A percentile compares a stretch with the other conserved stretches of the same genome.
These are phyloP conservation scores for Inga laurina DNA, from an alignment of 306 rosid genomes.

Conservation along the genomic window DNA sequence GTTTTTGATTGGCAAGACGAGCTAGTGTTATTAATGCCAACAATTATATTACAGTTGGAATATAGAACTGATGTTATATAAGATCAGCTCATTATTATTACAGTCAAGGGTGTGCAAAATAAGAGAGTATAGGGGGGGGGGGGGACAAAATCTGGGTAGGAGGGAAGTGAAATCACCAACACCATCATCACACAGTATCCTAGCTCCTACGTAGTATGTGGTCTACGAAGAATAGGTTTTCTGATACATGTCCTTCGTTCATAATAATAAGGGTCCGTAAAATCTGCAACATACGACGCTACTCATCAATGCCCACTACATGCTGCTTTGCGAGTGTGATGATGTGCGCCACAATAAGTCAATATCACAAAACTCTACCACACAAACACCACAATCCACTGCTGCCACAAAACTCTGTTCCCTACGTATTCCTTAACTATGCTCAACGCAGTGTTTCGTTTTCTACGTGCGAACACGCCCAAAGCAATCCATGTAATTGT, in stretches of 20 bases:
- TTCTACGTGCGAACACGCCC: neutral
- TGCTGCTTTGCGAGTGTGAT: constrained; percentile 16
- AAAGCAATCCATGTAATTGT: neutral
- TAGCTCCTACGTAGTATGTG: constrained; percentile 16
- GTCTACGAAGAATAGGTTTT: constrained; percentile 19
- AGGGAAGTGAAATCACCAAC: neutral
- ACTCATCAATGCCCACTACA: neutral
- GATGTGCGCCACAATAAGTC: constrained; percentile 30
- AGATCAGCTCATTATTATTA: neutral
- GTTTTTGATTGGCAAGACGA: neutral
- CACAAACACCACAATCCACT: neutral
- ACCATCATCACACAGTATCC: constrained; percentile 20
- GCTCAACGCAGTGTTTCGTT: neutral
- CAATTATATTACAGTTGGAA: neutral
- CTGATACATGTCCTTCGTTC: neutral
- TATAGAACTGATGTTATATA: neutral
- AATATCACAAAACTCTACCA: constrained; percentile 5
- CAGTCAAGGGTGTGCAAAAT: neutral
- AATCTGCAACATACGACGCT: constrained; percentile 43
- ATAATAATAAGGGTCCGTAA: constrained; percentile 21
- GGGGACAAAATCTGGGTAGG: constrained; percentile 7
- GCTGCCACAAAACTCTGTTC: constrained; percentile 36
- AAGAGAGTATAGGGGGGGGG: neutral
- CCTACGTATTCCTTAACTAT: neutral
- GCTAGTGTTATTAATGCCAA: neutral